Base-by-base conservation (phyloP, 2,329 filamentous ascomycete genomes). In the Zasmidium angulare region DNA sequence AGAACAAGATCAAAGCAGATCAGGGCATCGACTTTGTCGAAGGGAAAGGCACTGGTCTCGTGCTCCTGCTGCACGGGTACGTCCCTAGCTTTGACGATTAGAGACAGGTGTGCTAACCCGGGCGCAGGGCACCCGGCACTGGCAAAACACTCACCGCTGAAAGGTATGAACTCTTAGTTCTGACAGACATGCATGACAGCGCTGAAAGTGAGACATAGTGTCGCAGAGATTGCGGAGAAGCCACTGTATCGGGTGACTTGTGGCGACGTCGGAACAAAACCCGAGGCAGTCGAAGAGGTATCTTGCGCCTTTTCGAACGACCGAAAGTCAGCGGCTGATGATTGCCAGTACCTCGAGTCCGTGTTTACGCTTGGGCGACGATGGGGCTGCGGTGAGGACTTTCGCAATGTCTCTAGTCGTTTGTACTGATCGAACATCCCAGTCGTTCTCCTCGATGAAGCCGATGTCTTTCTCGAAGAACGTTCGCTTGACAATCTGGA, bases 361-460 rank as follows among this genome's bases (percentile, higher is more conserved):
- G 47, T 49, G 4, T 49, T 49, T 49, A 22, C 23, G 3, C 47
- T 49, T 4, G 47, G 47, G 4, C 47, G 47, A 20, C 14, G 47
- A 49, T 49, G 47, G 47, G 23, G 23, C 23, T 49, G 47, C 22
- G 47, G 47, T 49, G 36, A 43, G 36, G 7, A 14, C 7, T 14
- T 17, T 17, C 36, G 6, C 12, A 9, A 17, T 17, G 36, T 7
- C 36, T 43, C 11, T 11, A 11, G 11, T n/a, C n/a, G n/a, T 7
- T 7, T 36, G 36, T 17, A 43, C 36, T 43, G 12, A 17, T 43
- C 4, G 11, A 17, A 43, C 14, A 78, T 80, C 40, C 79, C 79
- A 12, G 76, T 85, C 2, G 72, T 83, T 0, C 76, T 84, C 2
- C 75, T 83, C n/a, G 81, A 83, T 66, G 80, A 82, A 57, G 81